phyloP scores from a whole-genome alignment of 352 stramenopile species.

The Pythium scleroteichum region DNA sequence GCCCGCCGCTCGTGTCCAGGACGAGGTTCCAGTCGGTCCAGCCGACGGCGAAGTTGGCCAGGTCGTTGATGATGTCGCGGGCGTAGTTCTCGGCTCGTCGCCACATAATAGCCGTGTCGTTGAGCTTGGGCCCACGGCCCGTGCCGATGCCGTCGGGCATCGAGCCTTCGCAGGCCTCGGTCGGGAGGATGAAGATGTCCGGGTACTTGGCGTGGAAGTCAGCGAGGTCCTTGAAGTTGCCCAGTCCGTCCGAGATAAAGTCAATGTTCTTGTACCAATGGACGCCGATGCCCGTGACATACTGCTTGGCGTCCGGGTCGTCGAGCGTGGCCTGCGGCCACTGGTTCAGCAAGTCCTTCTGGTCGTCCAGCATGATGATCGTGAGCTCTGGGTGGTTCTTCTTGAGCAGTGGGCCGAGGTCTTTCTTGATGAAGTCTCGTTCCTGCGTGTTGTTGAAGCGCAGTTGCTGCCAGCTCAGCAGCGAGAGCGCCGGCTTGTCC shows the following conservation, averaged over 20 bases:
- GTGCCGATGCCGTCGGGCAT: conserved; percentile 50
- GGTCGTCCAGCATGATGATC: conserved; percentile 88
- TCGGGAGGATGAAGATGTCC: conserved; percentile 80
- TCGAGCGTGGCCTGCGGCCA: conserved; percentile 43
- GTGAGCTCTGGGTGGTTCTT: conserved; percentile 54
- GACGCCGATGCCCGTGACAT: conserved; percentile 80
- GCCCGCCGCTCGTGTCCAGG: conserved; percentile 71
- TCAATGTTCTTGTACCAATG: conserved; percentile 87
- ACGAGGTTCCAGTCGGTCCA: conserved; percentile 91
- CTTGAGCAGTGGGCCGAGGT: conserved; percentile 70
- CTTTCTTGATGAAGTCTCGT: conserved; percentile 73
- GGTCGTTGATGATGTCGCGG: conserved; percentile 86
- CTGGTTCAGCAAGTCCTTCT: conserved; percentile 62
- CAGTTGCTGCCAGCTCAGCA: conserved; percentile 58
- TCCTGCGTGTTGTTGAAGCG: conserved; percentile 42
- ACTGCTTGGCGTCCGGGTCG: conserved; percentile 57
- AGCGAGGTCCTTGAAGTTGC: conserved; percentile 50
- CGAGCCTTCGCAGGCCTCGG: conserved; percentile 77
- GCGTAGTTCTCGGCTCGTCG: conserved; percentile 74
- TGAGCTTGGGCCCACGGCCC: conserved; percentile 45
- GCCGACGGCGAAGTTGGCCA: conserved; percentile 71
- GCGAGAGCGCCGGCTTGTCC: conserved; percentile 38
- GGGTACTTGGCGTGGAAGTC: conserved; percentile 59
- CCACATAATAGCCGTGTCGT: conserved; percentile 53
- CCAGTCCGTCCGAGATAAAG: conserved; percentile 39